Percentiles rank a stretch among this genome's conserved stretches.
phyloP scores from a whole-genome alignment of 1,284 basidiomycete species.

The Marasmius sp. region DNA sequence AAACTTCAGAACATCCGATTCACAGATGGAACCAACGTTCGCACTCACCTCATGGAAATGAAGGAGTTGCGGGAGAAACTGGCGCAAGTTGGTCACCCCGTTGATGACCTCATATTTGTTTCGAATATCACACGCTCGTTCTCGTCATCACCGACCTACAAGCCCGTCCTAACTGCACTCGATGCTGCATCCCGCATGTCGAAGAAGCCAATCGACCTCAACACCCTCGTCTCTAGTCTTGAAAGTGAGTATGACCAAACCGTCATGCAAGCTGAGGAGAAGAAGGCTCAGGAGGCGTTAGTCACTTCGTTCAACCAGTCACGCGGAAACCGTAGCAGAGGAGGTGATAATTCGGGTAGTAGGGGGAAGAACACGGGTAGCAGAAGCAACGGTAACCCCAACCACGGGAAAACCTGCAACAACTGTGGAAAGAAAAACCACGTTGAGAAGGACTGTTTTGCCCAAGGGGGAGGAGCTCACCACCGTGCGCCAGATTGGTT shows the following conservation, averaged over 20 bases:
- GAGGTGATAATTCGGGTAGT: neutral
- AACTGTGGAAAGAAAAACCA: conserved; percentile 3
- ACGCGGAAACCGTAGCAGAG: neutral
- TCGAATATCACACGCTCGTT: conserved; percentile 1
- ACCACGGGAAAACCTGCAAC: neutral
- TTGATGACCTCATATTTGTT: neutral
- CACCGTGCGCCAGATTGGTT: conserved; percentile 1
- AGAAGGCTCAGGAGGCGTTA: neutral
- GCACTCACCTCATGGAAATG: neutral
- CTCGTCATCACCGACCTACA: neutral
- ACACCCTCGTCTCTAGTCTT: neutral
- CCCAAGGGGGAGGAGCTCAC: neutral
- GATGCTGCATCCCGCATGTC: neutral
- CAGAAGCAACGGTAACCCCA: neutral
- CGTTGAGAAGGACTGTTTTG: neutral
- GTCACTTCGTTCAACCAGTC: neutral
- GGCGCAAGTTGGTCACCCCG: neutral
- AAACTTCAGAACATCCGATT: neutral
- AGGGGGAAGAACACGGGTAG: no score
- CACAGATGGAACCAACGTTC: neutral
- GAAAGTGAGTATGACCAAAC: neutral
- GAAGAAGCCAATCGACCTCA: neutral
- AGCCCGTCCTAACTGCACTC: neutral
- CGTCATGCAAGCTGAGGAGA: neutral
- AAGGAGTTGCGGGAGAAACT: conserved; percentile 4